Evolutionary conservation across 2,329 filamentous ascomycete genomes (phyloP), one percentile per base, ranked within the genome.

Genomic region (Cladosporium halotolerans): DNA sequence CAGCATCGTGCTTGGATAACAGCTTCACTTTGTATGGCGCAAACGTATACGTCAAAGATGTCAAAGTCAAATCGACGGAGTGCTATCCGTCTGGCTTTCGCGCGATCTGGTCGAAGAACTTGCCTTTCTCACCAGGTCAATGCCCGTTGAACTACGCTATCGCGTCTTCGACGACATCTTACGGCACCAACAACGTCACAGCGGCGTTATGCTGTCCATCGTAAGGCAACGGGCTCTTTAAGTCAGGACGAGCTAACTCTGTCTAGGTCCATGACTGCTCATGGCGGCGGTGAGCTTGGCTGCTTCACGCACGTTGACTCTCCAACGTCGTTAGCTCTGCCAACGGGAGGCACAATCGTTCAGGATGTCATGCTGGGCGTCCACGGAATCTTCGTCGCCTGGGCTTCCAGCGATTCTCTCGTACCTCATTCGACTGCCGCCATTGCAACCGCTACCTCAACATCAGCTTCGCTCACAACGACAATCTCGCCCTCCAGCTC

Each of bases 41-140:
- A 3, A 8, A 16, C 16, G 34, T 41, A 6, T 48, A 48, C 36
- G 34, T 48, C 19, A 48, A 48, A 32, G 45, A 48, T 16, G 19
- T 48, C 19, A 16, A 39, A 11, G 34, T 48, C 9, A 11, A 41
- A 9, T 48, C 45, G 45, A 13, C 23, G 13, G 18, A 48, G 10
- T 48, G 45, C 36, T 48, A 48, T 40, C 45, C 45, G 11, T 18
- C 36, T 5, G 45, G 36, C 11, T 48, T 40, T n/a, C 19, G 18
- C 10, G 45, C 16, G 6, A 4, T 48, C 19, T 48, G 45, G 45
- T 40, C 45, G 13, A 19, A 9, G 13, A 19, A 34, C 13, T 13
- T n/a, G 45, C 45, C 45, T 10, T 48, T 40, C n/a, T 48, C 45
- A 4, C 45, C 45, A 3, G 45, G 34, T 11, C 13, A 40, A 11